Evolutionary conservation across 2,329 filamentous ascomycete genomes (phyloP), one percentile per base, ranked within the genome.

Genomic region (Phyllosticta citriasiana): DNA sequence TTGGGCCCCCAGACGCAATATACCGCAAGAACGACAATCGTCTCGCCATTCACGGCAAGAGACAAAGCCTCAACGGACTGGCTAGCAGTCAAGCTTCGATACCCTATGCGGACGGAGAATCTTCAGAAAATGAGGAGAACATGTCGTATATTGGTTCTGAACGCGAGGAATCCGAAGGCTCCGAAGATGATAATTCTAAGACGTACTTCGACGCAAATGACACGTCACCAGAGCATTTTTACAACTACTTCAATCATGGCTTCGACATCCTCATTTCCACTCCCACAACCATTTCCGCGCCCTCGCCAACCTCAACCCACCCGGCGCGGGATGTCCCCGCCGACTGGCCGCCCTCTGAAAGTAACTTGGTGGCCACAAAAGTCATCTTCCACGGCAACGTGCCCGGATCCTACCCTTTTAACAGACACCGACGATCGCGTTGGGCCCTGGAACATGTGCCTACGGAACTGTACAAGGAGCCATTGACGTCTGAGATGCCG

Each of bases 241-340:
- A 94, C 76, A 97, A 97, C 72, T 99, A 99, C 73, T 99, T 97
- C 71, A 88, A 93, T 66, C 87, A 96, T 64, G 94, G 94, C 1
- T 95, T 99, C 70, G 94, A 99, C 73, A 83, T 97, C 9, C 81
- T 97, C 4, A 83, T 99, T n/a, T 96, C 93, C 0, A 85, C 86
- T 30, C 88, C 89, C 0, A 84, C 84, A 0, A 65, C 71, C 22
- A 69, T 73, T 35, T 73, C 73, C 2, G 71, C 80, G 4, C 79
- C 87, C 3, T 89, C 88, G 0, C 83, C 83, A 24, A 78, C 79
- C 6, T 86, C 88, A 0, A 88, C 86, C 12, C 66, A 66, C 26
- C 68, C 71, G 57, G 27, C 54, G 0, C 60, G 50, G 5, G 51
- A 61, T 27, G 16, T 55, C 5, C 55, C 62, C 5, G 50, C 47